A percentile compares a stretch with the other conserved stretches of the same genome.
These are phyloP conservation scores for Talaromyces sp. DNA, from an alignment of 2,329 filamentous ascomycete species.

Conservation along the genomic window DNA sequence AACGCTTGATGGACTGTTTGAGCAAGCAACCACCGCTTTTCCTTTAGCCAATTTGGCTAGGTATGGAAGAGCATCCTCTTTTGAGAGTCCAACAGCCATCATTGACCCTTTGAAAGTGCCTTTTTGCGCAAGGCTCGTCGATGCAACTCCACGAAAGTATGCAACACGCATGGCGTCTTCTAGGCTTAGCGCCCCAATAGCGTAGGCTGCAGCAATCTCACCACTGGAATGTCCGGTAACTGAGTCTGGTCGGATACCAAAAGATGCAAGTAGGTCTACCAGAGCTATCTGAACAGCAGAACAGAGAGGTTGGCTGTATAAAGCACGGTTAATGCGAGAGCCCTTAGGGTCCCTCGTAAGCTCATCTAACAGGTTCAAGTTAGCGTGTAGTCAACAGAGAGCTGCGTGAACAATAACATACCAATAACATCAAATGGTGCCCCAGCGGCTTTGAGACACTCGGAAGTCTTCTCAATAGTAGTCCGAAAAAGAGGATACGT, in stretches of 20 bases:
- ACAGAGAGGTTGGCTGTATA: conserved; percentile 23
- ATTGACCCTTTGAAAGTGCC: background rate
- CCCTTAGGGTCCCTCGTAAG: background rate
- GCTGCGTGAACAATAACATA: background rate
- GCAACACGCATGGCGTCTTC: conserved; percentile 21
- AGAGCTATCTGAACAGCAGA: conserved; percentile 27
- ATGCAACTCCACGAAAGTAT: conserved; percentile 23
- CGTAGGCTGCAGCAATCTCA: conserved; percentile 31
- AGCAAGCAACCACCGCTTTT: background rate
- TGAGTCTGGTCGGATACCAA: conserved; percentile 21
- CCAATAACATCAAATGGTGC: background rate
- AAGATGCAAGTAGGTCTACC: conserved; percentile 23
- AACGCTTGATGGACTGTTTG: conserved; percentile 3
- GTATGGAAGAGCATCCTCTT: background rate
- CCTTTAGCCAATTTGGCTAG: background rate
- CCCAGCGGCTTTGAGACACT: background rate
- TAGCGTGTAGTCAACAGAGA: background rate
- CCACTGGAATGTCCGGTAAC: conserved; percentile 28
- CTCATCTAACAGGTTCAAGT: background rate
- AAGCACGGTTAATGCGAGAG: conserved; percentile 14
- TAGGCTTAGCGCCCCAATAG: background rate
- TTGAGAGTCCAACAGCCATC: conserved; percentile 31
- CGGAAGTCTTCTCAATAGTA: background rate
- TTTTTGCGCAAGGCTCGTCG: conserved; percentile 13
- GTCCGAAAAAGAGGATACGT: conserved; percentile 13